phyloP scores from a whole-genome alignment of 306 rosid genomes.

The Castanea mollissima region DNA sequence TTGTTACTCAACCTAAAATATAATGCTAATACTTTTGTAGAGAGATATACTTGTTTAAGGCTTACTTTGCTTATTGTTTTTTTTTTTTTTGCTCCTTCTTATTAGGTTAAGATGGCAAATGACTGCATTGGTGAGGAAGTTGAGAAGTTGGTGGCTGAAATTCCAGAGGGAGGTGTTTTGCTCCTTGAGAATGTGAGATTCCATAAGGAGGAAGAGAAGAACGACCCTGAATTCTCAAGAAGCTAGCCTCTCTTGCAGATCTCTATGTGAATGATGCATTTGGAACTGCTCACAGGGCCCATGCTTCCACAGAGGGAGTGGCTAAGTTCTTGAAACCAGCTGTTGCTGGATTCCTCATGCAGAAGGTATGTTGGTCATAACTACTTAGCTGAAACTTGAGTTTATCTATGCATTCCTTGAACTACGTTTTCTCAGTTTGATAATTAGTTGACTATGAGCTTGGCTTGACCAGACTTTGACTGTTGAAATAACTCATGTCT shows the following conservation, averaged over 20 bases:
- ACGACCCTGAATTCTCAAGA: slow-evolving; percentile 86
- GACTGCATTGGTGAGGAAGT: slow-evolving; percentile 85
- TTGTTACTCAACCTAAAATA: background rate
- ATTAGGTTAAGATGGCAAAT: slow-evolving; percentile 69
- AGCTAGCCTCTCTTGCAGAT: slow-evolving; percentile 93
- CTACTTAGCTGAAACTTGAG: background rate
- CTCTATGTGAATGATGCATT: slow-evolving; percentile 92
- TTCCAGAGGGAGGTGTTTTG: slow-evolving; percentile 85
- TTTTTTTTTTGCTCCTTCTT: too few relatives aligned
- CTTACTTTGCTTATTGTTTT: background rate
- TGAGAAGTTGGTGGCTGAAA: slow-evolving; percentile 65
- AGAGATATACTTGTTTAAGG: background rate
- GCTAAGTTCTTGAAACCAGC: slow-evolving; percentile 82
- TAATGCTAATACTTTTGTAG: background rate
- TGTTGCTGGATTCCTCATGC: slow-evolving; percentile 96
- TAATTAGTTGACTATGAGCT: background rate
- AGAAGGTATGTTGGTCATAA: slow-evolving; percentile 59
- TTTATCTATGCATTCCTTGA: background rate
- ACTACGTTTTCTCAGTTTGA: background rate
- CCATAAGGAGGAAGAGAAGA: slow-evolving; percentile 96
- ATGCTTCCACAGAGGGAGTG: slow-evolving; percentile 95
- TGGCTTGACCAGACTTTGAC: background rate
- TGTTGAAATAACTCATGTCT: background rate
- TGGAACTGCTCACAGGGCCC: slow-evolving; percentile 96
- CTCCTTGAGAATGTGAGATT: slow-evolving; percentile 96